These are phyloP conservation scores for Quillaja saponaria DNA, from an alignment of 306 rosid species.

Conservation along the genomic window DNA sequence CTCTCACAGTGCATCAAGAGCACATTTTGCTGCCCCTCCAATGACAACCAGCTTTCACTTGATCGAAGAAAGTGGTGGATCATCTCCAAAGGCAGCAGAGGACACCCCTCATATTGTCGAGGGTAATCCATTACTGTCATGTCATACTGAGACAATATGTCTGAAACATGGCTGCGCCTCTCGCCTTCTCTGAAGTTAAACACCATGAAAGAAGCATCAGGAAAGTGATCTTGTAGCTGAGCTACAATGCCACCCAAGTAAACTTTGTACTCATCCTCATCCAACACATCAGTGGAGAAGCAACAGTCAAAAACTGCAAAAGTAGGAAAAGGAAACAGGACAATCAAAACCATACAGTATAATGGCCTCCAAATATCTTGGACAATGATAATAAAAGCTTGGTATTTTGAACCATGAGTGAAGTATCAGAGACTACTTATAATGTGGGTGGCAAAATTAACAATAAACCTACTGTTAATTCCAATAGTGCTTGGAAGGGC, in stretches of 20 bases:
- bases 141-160: slow-evolving; percentile 82
- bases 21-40: slow-evolving; percentile 92
- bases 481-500: no score
- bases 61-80: slow-evolving; percentile 96
- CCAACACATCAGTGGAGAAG: slow-evolving; percentile 87
- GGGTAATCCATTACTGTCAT: slow-evolving; percentile 99
- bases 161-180: slow-evolving; percentile 70
- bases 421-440: not conserved
- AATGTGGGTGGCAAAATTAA: slow-evolving; percentile 1
- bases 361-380: not conserved
- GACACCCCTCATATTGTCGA: slow-evolving; percentile 86
- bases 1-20: slow-evolving; percentile 95
- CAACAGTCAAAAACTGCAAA: slow-evolving; percentile 93
- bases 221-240: slow-evolving; percentile 86
- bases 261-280: slow-evolving; percentile 80
- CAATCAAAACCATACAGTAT: not conserved
- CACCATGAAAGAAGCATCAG: slow-evolving; percentile 95
- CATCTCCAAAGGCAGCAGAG: slow-evolving; percentile 90
- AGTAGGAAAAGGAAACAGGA: slow-evolving; percentile 8
- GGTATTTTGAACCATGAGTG: no score
- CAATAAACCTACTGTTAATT: no score
- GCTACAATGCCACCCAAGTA: slow-evolving; percentile 88
- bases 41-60: slow-evolving; percentile 95
- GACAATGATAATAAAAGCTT: not conserved
- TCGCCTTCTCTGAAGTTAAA: slow-evolving; percentile 95